Base-by-base conservation (phyloP, 2,329 filamentous ascomycete species). In the Scolecobasidium constrictum region DNA sequence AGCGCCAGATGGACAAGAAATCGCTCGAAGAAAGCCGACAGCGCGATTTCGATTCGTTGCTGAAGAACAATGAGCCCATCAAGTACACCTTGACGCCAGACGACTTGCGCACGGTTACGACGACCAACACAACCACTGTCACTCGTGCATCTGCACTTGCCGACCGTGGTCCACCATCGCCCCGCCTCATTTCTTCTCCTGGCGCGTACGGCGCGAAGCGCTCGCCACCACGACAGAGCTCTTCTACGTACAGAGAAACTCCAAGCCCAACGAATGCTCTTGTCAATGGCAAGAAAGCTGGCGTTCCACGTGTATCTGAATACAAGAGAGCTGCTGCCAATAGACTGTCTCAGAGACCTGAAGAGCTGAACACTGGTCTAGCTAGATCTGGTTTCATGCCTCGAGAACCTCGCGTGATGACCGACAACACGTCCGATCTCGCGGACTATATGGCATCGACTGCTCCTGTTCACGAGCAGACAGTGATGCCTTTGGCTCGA, bases 391-490 rank as follows among this genome's bases (percentile, higher is more conserved):
- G 61, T 49, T 45, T 61, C 12, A 51, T 59, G 46, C 77, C 86
- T 18, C 75, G 87, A 48, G 87, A 94, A 50, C 79, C 86, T 2
- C 75, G 82, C 47, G 68, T 83, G 6, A 71, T 77, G 7, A 69
- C 72, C 4, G 83, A 88, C 48, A 86, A 86, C 0, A 76, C 82
- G 6, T 72, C 78, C 36, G 88, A 94, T 53, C 86, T 95, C 63
- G 84, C 86, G 17, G 83, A 93, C 46, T 95, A 94, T 57, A 86
- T 94, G 53, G 81, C 86, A 46, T 84, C 83, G 1, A 94, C 86
- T 21, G 86, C 86, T 2, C 90, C 52, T 45, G 53, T 49, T 46
- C 46, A 42, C 19, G 47, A 41, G 13, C 53, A 26, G 28, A 18
- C 18, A 6, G 17, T 50, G 4, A 16, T 40, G n/a, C 42, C 42